phyloP scores from a whole-genome alignment of 192 early-diverging fungal genomes.

The Linnemannia zychae region DNA sequence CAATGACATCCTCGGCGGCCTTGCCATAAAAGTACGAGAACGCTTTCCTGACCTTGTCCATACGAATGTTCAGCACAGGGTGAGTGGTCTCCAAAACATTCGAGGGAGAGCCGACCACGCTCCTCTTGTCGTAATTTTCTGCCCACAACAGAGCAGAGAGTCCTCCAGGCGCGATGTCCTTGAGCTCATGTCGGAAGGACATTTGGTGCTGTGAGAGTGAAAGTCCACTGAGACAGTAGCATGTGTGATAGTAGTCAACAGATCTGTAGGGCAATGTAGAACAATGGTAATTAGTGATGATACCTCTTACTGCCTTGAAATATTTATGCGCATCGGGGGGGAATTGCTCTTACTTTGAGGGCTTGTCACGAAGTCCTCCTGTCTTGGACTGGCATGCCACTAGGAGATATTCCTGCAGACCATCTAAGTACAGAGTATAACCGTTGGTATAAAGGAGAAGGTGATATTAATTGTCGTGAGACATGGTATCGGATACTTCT shows the following conservation, averaged over 20 bases:
- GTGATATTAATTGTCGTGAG: neutral
- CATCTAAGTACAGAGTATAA: slow-evolving; percentile 60
- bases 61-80: slow-evolving; percentile 78
- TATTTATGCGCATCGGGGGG: neutral
- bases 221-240: slow-evolving; percentile 91
- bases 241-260: slow-evolving; percentile 95
- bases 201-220: slow-evolving; percentile 87
- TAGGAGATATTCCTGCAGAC: slow-evolving; percentile 91
- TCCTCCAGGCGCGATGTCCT: slow-evolving; percentile 43
- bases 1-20: slow-evolving; percentile 41
- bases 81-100: slow-evolving; percentile 77
- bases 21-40: slow-evolving; percentile 65
- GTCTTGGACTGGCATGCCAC: slow-evolving; percentile 81
- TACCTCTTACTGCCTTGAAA: neutral
- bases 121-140: slow-evolving; percentile 28
- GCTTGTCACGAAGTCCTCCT: slow-evolving; percentile 95
- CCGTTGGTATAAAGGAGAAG: neutral
- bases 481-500: no score
- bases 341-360: slow-evolving; percentile 74
- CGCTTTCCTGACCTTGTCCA: slow-evolving; percentile 61
- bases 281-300: slow-evolving; percentile 1
- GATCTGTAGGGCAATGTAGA: slow-evolving; percentile 45
- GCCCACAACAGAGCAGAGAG: slow-evolving; percentile 60
- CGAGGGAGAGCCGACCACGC: slow-evolving; percentile 61
- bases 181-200: slow-evolving; percentile 41